Conservation (phyloP, 2,329 filamentous ascomycete genomes). For the Fusarium verrucosum region DNA sequence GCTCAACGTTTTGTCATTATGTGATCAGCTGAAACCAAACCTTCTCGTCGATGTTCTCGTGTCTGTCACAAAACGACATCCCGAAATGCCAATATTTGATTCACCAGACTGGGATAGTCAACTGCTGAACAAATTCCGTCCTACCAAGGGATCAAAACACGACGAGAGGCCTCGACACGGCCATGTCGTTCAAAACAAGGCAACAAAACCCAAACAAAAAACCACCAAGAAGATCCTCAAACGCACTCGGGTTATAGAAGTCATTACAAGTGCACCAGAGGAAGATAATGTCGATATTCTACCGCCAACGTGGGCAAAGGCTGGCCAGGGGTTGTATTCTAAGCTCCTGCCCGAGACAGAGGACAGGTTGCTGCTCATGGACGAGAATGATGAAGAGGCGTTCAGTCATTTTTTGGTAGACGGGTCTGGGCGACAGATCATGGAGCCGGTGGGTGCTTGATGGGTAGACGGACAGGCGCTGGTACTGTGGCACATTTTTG, state of each 20-base stretch:
- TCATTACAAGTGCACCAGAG: constrained; percentile 42
- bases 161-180: constrained; percentile 46
- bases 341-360: constrained; percentile 51
- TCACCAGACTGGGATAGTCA: constrained; percentile 53
- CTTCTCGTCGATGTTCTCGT: constrained; percentile 55
- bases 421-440: constrained; percentile 49
- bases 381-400: constrained; percentile 54
- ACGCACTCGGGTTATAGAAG: constrained; percentile 41
- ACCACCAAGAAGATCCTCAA: constrained; percentile 49
- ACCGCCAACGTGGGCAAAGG: constrained; percentile 53
- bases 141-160: constrained; percentile 20
- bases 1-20: constrained; percentile 53
- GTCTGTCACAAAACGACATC: constrained; percentile 55
- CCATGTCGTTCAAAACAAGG: constrained; percentile 43
- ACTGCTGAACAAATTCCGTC: constrained; percentile 19
- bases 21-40: constrained; percentile 54
- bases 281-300: constrained; percentile 47
- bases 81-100: constrained; percentile 55
- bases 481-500: not conserved
- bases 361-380: constrained; percentile 50
- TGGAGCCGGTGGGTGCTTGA: constrained; percentile 45
- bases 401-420: constrained; percentile 58
- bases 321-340: constrained; percentile 54
- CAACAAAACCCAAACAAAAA: constrained; percentile 45
- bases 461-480: not conserved